Base-by-base conservation (phyloP, 208 protist species). In the Strigomonas galati region DNA sequence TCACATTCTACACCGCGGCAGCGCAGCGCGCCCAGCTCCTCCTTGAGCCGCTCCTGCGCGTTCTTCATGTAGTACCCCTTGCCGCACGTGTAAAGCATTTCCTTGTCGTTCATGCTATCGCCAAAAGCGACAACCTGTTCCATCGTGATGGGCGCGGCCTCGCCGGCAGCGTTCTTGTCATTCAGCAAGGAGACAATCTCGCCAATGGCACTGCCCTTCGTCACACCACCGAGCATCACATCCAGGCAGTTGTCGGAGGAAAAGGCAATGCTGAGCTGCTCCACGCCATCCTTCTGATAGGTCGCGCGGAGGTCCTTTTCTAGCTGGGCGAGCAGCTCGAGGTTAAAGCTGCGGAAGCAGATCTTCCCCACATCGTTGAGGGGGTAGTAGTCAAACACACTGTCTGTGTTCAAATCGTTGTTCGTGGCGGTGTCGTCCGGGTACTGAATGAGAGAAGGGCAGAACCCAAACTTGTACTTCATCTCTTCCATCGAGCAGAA, bases 41-140 rank as follows among this genome's bases (percentile, higher is more conserved):
- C 49, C 28, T 81, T 73, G 32, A 89, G 62, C 14, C 79, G 78
- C n/a, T 40, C 51, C 52, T 85, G 72, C 17, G 65, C 82, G 55
- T 89, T 89, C 15, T 46, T 19, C 82, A 89, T 85, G 24, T 85
- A 24, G 65, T 59, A 89, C 0, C 82, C 76, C 54, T 69, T 78
- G 32, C 79, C 82, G 2, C 60, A 72, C 15, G 44, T 52, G 17
- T 54, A 46, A 37, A 89, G 69, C 79, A 89, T 85, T 30, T 72
- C 72, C 51, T 67, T 62, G 52, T 89, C 82, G 57, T 89, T 85
- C 82, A 89, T 89, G 67, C 79, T 81, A 48, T 89, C 82, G 0
- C 82, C 82, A 62, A 89, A 89, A 14, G 72, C 69, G 10, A 84
- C 59, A 15, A 78, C 67, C 7, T 74, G 55, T 0, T 21, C 31